Evolutionary conservation across 2,329 filamentous ascomycete genomes (phyloP), one percentile per base, ranked within the genome.

Genomic region (Botryotinia convoluta): DNA sequence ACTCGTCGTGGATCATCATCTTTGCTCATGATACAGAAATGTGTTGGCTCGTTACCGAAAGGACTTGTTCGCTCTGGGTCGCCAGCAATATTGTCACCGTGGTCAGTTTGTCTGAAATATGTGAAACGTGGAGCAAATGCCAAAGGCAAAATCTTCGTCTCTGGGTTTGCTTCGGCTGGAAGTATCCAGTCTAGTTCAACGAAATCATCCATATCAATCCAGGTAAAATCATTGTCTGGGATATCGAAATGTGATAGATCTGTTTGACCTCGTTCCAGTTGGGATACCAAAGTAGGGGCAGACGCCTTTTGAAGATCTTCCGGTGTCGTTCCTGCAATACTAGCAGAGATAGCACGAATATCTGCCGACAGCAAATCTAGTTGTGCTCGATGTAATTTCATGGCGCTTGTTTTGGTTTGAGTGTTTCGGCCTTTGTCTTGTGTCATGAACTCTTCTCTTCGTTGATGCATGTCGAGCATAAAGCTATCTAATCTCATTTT

Each of bases 201-300:
- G 82, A 99, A 99, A 81, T 99, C 96, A 80, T 99, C 96, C 94
- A 99, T 98, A 80, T 99, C 96, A 75, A 99, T 95, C 96, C 96
- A 99, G 72, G 92, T 94, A 77, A 94, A 91, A 79, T 99, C 96
- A 72, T 97, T 93, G 81, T 99, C 96, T 0, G 96, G 95, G 68
- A 99, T 99, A 0, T 91, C 95, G 81, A 99, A 99, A 71, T 92
- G 91, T 0, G 95, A 97, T 68, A 97, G 86, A 80, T 95, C 92
- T 4, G 88, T 88, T 12, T 88, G 87, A 14, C 87, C 87, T 5
- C 84, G 84, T 39, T 89, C 87, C 69, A 87, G 83, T 71, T 89
- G 86, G 5, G 84, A 84, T 65, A 87, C 84, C 71, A 89, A 82
- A 16, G 85, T 84, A 4, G 86, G 83, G 42, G 79, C 78, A 0